Percentiles rank a stretch among this genome's conserved stretches.
Conservation (phyloP, 192 early-diverging fungal genomes). For the Entophlyctis helioformis region DNA sequence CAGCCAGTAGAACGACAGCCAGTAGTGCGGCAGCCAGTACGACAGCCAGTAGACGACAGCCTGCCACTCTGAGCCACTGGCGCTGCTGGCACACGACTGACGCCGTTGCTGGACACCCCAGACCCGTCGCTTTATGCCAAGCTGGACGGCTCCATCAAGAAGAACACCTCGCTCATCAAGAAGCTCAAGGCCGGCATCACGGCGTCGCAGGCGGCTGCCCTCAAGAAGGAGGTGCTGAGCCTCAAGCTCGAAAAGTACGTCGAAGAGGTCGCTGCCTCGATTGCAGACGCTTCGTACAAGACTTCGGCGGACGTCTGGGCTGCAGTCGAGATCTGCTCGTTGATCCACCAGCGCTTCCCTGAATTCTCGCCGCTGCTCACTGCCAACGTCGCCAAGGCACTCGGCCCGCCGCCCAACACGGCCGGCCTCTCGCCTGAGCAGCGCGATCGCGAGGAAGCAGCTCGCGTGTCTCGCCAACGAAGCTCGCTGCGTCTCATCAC, state of each 20-base stretch:
- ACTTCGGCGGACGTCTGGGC: constrained; percentile 62
- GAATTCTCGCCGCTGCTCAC: constrained; percentile 64
- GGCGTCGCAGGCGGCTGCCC: constrained; percentile 44
- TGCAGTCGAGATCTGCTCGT: constrained; percentile 64
- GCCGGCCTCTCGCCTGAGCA: constrained; percentile 57
- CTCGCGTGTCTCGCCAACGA: constrained; percentile 52
- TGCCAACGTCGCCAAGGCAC: constrained; percentile 45
- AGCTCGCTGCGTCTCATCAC: constrained; percentile 55
- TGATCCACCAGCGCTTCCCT: constrained; percentile 84
- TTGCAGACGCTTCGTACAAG: constrained; percentile 71
- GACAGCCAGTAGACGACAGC: too few species aligned
- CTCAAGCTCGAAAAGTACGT: constrained; percentile 96
- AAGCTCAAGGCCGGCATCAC: constrained; percentile 64
- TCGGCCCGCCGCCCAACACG: constrained; percentile 48
- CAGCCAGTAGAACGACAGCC: neutral
- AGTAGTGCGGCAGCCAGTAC: too few species aligned
- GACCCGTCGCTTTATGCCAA: constrained; percentile 19
- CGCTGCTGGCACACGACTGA: too few species aligned
- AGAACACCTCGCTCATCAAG: constrained; percentile 92
- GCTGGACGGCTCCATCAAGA: constrained; percentile 94
- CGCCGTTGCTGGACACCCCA: too few species aligned
- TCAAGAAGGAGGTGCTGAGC: constrained; percentile 56
- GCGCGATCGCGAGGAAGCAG: constrained; percentile 75
- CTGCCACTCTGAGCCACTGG: neutral
- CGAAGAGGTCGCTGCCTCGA: constrained; percentile 76